phyloP scores from a whole-genome alignment of 805 yeast species.

The Wickerhamiella sergipiensis region DNA sequence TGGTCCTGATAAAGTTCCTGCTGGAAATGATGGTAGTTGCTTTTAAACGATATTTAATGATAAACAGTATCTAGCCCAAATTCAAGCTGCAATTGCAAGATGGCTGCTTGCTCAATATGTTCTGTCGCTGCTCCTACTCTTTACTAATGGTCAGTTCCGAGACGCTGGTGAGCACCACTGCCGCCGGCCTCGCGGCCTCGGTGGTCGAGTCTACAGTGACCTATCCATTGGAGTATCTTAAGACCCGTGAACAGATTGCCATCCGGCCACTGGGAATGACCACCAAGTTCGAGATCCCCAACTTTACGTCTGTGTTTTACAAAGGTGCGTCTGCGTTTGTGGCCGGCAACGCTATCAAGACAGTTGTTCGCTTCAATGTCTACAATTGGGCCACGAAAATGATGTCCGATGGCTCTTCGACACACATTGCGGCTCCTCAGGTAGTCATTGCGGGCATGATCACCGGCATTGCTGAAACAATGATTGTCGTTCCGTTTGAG shows the following conservation, averaged over 20 bases:
- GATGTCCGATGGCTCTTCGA: constrained; percentile 44
- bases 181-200: constrained; percentile 28
- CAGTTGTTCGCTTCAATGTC: constrained; percentile 56
- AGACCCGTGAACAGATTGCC: constrained; percentile 26
- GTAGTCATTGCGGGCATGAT: constrained; percentile 71
- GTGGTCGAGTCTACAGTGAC: constrained; percentile 26
- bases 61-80: no score
- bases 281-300: constrained; percentile 13
- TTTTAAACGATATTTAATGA: no score
- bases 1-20: no score
- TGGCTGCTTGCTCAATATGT: no score
- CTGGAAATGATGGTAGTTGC: no score
- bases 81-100: no score
- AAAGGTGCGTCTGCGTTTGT: constrained; percentile 67
- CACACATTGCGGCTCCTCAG: constrained; percentile 46
- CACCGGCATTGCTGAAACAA: constrained; percentile 71
- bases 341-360: constrained; percentile 59
- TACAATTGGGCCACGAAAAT: constrained; percentile 65
- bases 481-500: constrained; percentile 77
- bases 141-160: background rate
- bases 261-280: constrained; percentile 9
- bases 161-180: constrained; percentile 22
- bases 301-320: constrained; percentile 21
- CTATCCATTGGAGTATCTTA: constrained; percentile 30
- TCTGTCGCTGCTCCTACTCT: background rate